Conservation (phyloP, 169 alveolate species). For the Pseudocohnilembus persalinus region DNA sequence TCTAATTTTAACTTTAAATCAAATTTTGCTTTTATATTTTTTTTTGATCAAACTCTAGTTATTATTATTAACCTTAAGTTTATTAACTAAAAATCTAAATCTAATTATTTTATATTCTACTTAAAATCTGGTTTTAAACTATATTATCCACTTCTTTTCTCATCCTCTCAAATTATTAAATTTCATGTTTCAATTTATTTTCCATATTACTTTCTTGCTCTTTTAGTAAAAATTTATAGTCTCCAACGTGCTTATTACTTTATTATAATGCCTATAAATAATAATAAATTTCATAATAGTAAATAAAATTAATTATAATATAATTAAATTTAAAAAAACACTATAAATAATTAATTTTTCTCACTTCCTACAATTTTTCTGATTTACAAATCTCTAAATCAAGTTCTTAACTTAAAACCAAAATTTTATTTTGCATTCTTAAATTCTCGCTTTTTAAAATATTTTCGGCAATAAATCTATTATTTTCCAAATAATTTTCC, state of each 20-base stretch:
- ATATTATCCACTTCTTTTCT: background rate
- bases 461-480: background rate
- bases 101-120: background rate
- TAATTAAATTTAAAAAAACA: too few relatives aligned
- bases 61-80: too few relatives aligned
- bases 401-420: constrained; percentile 11
- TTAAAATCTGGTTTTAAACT: background rate
- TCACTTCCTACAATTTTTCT: background rate
- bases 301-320: too few relatives aligned
- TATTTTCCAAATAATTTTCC: too few relatives aligned
- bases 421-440: constrained; percentile 22
- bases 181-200: background rate
- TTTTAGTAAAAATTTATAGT: background rate
- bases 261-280: background rate
- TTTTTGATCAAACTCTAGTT: background rate
- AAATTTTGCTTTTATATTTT: too few relatives aligned
- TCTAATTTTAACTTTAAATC: too few relatives aligned
- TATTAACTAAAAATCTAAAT: background rate
- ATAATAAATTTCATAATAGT: background rate
- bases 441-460: constrained; percentile 18
- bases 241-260: background rate
- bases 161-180: background rate
- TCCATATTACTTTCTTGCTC: background rate
- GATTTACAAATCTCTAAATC: background rate
- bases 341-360: too few relatives aligned